Percentiles rank a stretch among this genome's conserved stretches.
These are phyloP conservation scores for Neostapfia colusana DNA, from an alignment of 176 grass and related monocot genomes.

Conservation along the genomic window DNA sequence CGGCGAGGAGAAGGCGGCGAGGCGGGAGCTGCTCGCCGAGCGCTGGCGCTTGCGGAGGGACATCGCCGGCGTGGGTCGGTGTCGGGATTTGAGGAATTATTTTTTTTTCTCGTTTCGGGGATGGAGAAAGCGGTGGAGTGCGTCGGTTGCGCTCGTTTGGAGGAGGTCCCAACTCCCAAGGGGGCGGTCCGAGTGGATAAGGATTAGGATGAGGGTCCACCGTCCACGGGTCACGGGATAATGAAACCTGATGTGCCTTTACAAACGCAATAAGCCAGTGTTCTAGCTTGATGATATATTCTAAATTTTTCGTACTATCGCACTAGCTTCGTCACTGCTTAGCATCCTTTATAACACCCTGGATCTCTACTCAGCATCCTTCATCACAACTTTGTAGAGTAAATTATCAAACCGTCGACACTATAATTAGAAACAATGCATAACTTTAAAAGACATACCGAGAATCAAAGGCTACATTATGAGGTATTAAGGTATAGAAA, in stretches of 20 bases:
- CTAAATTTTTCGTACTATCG: too few species aligned
- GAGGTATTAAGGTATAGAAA: too few species aligned
- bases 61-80: conserved; percentile 38
- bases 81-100: conserved; percentile 24
- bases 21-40: conserved; percentile 58
- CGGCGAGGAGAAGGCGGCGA: conserved; percentile 40
- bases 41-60: conserved; percentile 79
- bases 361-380: too few species aligned
- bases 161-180: neutral
- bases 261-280: neutral
- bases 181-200: neutral
- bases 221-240: too few species aligned
- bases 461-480: too few species aligned
- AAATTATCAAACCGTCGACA: too few species aligned
- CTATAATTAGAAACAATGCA: too few species aligned
- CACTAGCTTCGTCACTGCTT: too few species aligned
- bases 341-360: too few species aligned
- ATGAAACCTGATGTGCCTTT: neutral
- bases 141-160: conserved; percentile 17
- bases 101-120: neutral
- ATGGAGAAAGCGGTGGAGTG: neutral
- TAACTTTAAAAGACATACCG: too few species aligned
- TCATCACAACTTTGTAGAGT: too few species aligned
- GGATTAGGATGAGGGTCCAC: neutral
- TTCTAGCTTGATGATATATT: too few species aligned